Percentiles rank a stretch among this genome's conserved stretches.
phyloP scores from a whole-genome alignment of 306 rosid genomes.

The Sindora glabra region DNA sequence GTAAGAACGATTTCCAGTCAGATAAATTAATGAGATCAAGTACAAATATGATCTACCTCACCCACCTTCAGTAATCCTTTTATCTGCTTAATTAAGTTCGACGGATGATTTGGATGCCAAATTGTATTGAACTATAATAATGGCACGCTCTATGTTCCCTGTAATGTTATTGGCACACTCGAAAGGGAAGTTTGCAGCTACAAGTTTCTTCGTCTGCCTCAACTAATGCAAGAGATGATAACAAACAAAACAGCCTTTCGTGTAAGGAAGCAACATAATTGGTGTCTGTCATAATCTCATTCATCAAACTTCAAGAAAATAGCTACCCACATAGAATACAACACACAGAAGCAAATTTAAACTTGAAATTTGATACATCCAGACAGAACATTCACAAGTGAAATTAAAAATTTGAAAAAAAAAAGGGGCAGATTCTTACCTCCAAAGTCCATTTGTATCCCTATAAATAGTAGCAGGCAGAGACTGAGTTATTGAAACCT shows the following conservation, averaged over 20 bases:
- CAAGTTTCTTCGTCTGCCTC: neutral
- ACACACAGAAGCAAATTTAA: neutral
- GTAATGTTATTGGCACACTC: neutral
- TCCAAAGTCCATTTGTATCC: neutral
- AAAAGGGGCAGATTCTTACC: too few species aligned
- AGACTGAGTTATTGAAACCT: too few species aligned
- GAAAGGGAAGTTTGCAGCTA: neutral
- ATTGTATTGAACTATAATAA: too few species aligned
- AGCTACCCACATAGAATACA: neutral
- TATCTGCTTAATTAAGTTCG: too few species aligned
- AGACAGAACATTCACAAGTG: neutral
- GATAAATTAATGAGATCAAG: too few species aligned
- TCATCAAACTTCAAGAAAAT: constrained; percentile 22
- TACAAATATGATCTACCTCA: too few species aligned
- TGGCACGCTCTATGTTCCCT: neutral
- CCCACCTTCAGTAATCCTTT: too few species aligned
- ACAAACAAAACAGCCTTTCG: constrained; percentile 13
- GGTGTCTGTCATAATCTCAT: constrained; percentile 13
- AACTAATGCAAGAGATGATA: neutral
- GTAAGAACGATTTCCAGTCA: too few species aligned
- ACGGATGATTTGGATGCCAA: neutral
- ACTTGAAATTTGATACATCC: neutral
- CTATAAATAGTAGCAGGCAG: neutral
- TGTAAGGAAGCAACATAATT: constrained; percentile 14
- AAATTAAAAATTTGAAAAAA: too few species aligned